Evolutionary conservation across 306 rosid species (phyloP).

Genomic region (Castanopsis chinensis): DNA sequence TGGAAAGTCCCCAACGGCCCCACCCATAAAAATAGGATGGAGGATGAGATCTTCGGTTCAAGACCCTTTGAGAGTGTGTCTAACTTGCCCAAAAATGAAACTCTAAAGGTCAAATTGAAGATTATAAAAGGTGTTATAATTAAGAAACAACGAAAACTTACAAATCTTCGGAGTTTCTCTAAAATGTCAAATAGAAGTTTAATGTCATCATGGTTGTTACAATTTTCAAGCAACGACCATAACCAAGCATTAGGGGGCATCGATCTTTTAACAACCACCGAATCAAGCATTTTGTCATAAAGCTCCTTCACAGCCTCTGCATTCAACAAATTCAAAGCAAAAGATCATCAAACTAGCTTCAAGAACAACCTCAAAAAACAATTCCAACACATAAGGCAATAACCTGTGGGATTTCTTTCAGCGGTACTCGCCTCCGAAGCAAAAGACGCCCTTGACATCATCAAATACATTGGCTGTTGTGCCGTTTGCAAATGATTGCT

Average conservation of each 20-base stretch:
- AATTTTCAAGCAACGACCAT: constrained; percentile 80
- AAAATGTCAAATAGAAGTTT: constrained; percentile 67
- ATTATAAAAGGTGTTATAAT: not conserved
- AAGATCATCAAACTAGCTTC: constrained; percentile 13
- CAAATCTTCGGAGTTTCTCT: constrained; percentile 78
- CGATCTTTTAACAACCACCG: constrained; percentile 60
- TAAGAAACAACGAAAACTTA: constrained; percentile 38
- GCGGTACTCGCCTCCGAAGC: constrained; percentile 37
- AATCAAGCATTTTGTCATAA: constrained; percentile 67
- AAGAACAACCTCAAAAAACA: constrained; percentile 4
- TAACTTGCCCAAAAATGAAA: not conserved
- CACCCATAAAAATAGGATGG: too few species aligned
- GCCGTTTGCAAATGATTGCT: constrained; percentile 18
- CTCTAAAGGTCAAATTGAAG: not conserved
- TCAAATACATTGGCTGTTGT: constrained; percentile 27
- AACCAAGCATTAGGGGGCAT: constrained; percentile 97
- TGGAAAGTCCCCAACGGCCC: too few species aligned
- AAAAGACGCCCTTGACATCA: constrained; percentile 42
- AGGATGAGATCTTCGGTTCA: too few species aligned
- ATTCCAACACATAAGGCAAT: constrained; percentile 14
- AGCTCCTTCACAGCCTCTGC: constrained; percentile 78
- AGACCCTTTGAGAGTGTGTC: too few species aligned
- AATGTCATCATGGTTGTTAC: constrained; percentile 66
- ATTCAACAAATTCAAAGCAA: constrained; percentile 17
- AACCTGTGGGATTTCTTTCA: constrained; percentile 58